phyloP scores from a whole-genome alignment of 805 yeast species.

The Candida maris region DNA sequence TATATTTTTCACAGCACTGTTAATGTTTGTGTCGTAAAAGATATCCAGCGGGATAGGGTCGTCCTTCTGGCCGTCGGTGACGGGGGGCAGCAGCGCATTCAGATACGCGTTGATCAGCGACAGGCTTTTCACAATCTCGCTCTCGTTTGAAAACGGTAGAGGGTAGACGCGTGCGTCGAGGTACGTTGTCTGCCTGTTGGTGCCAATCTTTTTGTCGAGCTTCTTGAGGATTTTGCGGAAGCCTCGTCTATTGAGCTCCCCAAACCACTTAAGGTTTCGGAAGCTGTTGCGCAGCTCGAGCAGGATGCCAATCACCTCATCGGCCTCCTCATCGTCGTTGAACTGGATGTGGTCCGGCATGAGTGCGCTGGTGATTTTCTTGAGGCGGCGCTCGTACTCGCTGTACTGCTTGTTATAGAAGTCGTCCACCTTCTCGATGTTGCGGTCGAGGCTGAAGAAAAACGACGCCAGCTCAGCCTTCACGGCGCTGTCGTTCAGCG shows the following conservation, averaged over 20 bases:
- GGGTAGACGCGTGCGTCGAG: constrained; percentile 67
- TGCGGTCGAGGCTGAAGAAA: constrained; percentile 74
- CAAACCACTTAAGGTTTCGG: constrained; percentile 88
- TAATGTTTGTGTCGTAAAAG: constrained; percentile 11
- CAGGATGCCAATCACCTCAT: constrained; percentile 62
- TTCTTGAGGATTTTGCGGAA: constrained; percentile 85
- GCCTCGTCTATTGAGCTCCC: constrained; percentile 88
- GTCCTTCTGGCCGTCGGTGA: constrained; percentile 13
- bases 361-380: constrained; percentile 41
- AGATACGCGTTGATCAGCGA: constrained; percentile 49
- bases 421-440: constrained; percentile 75
- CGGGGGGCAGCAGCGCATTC: constrained; percentile 47
- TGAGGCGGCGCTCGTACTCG: constrained; percentile 72
- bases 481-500: constrained; percentile 40
- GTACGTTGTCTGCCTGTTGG: constrained; percentile 52
- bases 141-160: constrained; percentile 72
- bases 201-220: constrained; percentile 78
- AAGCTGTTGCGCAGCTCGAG: constrained; percentile 72
- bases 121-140: constrained; percentile 53
- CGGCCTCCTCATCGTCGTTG: constrained; percentile 50
- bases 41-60: constrained; percentile 16
- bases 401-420: constrained; percentile 70
- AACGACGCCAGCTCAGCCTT: constrained; percentile 56
- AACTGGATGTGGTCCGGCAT: constrained; percentile 26
- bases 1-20: constrained; percentile 3